These are phyloP conservation scores for Cyclotella sp. DNA, from an alignment of 108 stramenopile species.

Conservation along the genomic window DNA sequence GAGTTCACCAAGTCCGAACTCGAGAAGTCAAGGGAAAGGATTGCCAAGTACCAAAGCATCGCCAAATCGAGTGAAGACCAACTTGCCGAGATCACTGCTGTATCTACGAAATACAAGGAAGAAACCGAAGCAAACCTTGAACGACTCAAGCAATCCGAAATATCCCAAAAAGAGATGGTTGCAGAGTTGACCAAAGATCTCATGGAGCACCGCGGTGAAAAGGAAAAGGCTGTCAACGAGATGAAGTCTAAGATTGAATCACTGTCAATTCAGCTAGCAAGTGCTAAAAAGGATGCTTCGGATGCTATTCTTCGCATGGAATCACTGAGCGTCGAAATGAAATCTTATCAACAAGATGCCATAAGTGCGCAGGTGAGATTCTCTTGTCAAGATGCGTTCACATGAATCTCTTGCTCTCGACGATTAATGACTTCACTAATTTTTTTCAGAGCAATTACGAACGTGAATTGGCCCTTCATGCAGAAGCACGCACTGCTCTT, in stretches of 20 bases:
- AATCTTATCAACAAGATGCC: slow-evolving; percentile 59
- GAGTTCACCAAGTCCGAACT: slow-evolving; percentile 67
- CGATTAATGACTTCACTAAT: background rate
- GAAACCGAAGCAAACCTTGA: slow-evolving; percentile 54
- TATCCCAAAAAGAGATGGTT: slow-evolving; percentile 63
- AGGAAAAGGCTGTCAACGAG: slow-evolving; percentile 65
- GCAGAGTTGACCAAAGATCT: slow-evolving; percentile 83
- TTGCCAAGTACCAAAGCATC: slow-evolving; percentile 61
- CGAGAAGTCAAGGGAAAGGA: slow-evolving; percentile 55
- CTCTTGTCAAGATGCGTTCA: background rate
- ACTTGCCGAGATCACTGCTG: slow-evolving; percentile 65
- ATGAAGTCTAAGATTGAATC: slow-evolving; percentile 61
- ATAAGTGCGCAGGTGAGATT: slow-evolving; percentile 31
- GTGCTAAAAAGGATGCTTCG: slow-evolving; percentile 62
- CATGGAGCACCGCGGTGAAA: slow-evolving; percentile 65
- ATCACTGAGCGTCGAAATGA: slow-evolving; percentile 62
- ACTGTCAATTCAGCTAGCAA: slow-evolving; percentile 52
- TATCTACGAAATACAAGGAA: slow-evolving; percentile 66
- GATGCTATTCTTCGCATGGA: slow-evolving; percentile 49
- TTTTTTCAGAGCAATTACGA: slow-evolving; percentile 73
- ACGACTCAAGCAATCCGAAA: slow-evolving; percentile 61
- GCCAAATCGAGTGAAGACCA: slow-evolving; percentile 78
- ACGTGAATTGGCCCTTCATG: slow-evolving; percentile 82
- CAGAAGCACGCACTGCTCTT: slow-evolving; percentile 72
- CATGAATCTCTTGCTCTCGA: background rate